Percentiles rank a stretch among this genome's conserved stretches.
phyloP scores from a whole-genome alignment of 2,329 filamentous ascomycete species.

The Stachybotrys elegans region DNA sequence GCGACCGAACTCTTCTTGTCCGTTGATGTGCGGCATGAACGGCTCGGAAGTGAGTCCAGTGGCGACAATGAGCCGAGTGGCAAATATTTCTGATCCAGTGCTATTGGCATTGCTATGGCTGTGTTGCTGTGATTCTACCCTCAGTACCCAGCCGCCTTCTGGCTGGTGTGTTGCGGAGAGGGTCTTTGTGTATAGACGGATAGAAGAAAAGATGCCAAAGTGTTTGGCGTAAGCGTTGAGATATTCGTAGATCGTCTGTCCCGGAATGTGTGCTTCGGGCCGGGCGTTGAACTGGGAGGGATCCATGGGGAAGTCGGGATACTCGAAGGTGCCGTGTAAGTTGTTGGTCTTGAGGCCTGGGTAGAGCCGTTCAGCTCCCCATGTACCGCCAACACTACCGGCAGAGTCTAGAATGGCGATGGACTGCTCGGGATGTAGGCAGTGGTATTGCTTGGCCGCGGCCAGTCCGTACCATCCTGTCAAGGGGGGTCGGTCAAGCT shows the following conservation, averaged over 20 bases:
- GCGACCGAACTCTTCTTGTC: background rate
- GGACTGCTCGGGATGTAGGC: conserved; percentile 47
- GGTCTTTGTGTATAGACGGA: conserved; percentile 31
- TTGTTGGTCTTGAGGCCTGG: conserved; percentile 68
- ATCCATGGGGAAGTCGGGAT: conserved; percentile 65
- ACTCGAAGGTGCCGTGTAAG: conserved; percentile 65
- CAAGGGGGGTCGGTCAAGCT: background rate
- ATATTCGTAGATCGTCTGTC: conserved; percentile 38
- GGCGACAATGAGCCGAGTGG: conserved; percentile 44
- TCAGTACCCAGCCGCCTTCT: conserved; percentile 31
- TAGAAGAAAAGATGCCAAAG: conserved; percentile 30
- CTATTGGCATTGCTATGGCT: too few species aligned
- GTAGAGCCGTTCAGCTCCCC: conserved; percentile 61
- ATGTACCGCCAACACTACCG: conserved; percentile 59
- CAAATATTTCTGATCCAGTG: conserved; percentile 20
- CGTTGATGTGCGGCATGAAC: conserved; percentile 5
- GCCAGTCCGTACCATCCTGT: conserved; percentile 44
- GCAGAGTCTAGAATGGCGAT: conserved; percentile 53
- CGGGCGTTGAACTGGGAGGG: conserved; percentile 42
- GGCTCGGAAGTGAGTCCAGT: conserved; percentile 33
- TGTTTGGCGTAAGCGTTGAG: conserved; percentile 34
- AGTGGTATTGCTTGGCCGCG: conserved; percentile 55
- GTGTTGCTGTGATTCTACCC: too few species aligned
- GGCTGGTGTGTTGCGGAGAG: conserved; percentile 32
- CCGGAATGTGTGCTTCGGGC: conserved; percentile 38